Evolutionary conservation across 345 rosid species (phyloP).

Genomic region (Salix arbutifolia): DNA sequence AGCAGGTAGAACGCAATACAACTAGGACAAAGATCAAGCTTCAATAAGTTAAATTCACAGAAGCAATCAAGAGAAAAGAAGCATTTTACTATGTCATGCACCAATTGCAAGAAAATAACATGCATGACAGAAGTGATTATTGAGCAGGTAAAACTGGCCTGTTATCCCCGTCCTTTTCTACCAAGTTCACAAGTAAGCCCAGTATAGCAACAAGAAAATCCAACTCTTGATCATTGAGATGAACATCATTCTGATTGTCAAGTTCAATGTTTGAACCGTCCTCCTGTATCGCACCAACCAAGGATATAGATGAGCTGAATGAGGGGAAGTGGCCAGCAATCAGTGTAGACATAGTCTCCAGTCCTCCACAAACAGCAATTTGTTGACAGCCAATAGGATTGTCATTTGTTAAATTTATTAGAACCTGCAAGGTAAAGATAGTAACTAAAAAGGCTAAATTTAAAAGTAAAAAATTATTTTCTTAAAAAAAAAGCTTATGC

Average conservation of each 20-base stretch:
- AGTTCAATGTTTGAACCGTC: constrained; percentile 20
- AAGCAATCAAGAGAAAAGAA: neutral
- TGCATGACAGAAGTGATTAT: neutral
- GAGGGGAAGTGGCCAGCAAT: constrained; percentile 76
- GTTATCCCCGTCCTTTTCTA: constrained; percentile 86
- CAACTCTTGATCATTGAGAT: constrained; percentile 76
- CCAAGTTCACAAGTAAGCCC: constrained; percentile 88
- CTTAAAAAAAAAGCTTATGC: neutral
- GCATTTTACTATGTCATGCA: neutral
- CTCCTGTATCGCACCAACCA: constrained; percentile 30
- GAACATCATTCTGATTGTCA: constrained; percentile 37
- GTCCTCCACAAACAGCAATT: constrained; percentile 76
- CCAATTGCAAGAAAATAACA: constrained; percentile 10
- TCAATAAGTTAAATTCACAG: neutral
- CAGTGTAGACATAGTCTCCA: constrained; percentile 71
- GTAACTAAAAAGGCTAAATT: neutral
- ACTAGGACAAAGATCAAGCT: neutral
- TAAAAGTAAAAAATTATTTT: neutral
- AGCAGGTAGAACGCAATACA: neutral
- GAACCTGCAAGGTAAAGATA: constrained; percentile 50
- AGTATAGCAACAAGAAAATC: constrained; percentile 95
- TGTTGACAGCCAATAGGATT: constrained; percentile 78
- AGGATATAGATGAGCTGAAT: constrained; percentile 45
- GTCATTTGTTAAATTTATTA: constrained; percentile 92
- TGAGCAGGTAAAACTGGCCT: constrained; percentile 44